Conservation (phyloP, 1,284 basidiomycete genomes). For the Porogramme epimiltina region DNA sequence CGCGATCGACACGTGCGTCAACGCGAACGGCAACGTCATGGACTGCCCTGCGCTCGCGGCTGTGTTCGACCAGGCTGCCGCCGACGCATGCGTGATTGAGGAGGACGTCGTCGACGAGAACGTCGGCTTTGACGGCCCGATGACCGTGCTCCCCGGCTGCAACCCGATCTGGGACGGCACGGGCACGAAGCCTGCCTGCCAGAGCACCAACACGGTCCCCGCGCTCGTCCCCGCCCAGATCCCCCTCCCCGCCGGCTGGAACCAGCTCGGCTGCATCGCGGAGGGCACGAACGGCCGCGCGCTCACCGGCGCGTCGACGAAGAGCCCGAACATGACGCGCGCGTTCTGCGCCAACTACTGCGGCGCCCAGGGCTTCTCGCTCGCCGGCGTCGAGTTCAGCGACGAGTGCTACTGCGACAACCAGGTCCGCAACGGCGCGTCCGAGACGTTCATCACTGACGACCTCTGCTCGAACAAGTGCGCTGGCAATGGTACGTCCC, state of each 20-base stretch:
- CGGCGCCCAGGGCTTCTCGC: slow-evolving; percentile 26
- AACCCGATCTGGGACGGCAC: slow-evolving; percentile 29
- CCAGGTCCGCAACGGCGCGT: slow-evolving; percentile 29
- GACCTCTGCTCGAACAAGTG: slow-evolving; percentile 28
- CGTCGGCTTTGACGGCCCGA: slow-evolving; percentile 24
- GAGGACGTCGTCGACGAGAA: slow-evolving; percentile 28
- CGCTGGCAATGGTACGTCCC: slow-evolving; percentile 27
- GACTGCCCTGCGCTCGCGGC: slow-evolving; percentile 25
- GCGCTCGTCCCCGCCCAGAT: slow-evolving; percentile 17
- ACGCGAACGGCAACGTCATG: slow-evolving; percentile 24
- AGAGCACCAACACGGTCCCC: slow-evolving; percentile 14
- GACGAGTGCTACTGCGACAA: slow-evolving; percentile 34
- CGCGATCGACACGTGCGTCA: slow-evolving; percentile 31
- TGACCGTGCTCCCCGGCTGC: slow-evolving; percentile 31
- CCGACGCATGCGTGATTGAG: slow-evolving; percentile 26
- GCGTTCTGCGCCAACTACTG: slow-evolving; percentile 29
- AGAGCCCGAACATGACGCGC: slow-evolving; percentile 25
- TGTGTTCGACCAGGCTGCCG: slow-evolving; percentile 24
- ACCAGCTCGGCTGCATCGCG: slow-evolving; percentile 29
- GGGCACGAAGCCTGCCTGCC: slow-evolving; percentile 19
- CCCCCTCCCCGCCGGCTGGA: slow-evolving; percentile 27
- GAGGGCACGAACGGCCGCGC: slow-evolving; percentile 31
- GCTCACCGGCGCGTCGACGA: slow-evolving; percentile 26
- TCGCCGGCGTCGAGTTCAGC: slow-evolving; percentile 30
- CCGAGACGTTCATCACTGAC: slow-evolving; percentile 22